Evolutionary conservation across 1,139 yeast genomes (phyloP), one percentile per base, ranked within the genome.

Genomic region (Tardiomyces digboiensis): DNA sequence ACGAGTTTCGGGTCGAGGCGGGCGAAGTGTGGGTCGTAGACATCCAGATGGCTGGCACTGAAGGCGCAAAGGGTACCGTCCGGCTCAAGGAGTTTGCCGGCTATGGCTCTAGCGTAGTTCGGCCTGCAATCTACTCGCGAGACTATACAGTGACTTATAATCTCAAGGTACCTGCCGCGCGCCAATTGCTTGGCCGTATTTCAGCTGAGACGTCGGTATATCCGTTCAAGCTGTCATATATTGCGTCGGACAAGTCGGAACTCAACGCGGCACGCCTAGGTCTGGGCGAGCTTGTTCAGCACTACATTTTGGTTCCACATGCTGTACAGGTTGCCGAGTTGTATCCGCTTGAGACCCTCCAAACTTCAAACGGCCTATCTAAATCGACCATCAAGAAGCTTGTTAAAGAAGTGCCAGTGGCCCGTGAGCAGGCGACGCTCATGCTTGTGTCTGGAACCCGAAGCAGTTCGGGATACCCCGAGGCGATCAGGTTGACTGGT

Each of bases 1-100:
- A 59, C 19, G 88, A 84, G 43, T 86, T 87, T 57, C 65, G 68
- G 39, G 85, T 87, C 37, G 60, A 64, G 38, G 74, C 87, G 13
- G 97, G 96, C 43, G 97, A 89, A 68, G 95, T 82, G 18, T 91
- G 89, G 71, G 69, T 80, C 51, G 71, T 89, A 48, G 97, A 91
- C 64, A 74, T 91, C 53, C 78, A 77, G 56, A 78, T 91, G 82
- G 81, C 86, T 20, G 81, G 95, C 21, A 63, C 82, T 39, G 64
- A 70, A 2, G 57, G 59, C 18, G 52, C 50, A 39, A 50, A 52
- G 37, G 65, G 63, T 33, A 49, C 52, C 6, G 44, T 62, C 39
- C 53, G 55, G 40, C 46, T 51, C 36, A 50, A 44, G 19, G 60
- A 56, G 38, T 60, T 61, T 49, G 49, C 53, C 22, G 65, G 62